Base-by-base conservation (phyloP, 352 stramenopile species). In the Globisporangium parvum region DNA sequence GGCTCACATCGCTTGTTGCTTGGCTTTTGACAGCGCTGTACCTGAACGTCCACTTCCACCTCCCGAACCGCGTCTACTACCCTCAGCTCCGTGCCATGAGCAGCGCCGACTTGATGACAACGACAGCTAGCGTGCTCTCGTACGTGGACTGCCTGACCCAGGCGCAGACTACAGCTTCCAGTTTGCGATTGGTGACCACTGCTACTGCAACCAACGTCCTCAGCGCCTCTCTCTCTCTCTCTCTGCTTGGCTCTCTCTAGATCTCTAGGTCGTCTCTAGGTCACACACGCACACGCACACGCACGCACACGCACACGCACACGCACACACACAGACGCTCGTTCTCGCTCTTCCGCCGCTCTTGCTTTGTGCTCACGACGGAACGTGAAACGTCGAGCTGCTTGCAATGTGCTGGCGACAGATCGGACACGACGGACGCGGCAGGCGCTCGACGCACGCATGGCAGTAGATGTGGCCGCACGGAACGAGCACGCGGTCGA, bases 391-490 rank as follows among this genome's bases (percentile, higher is more conserved):
- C 5, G 60, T 54, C 12, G 80, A 88, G 47, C 70, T 86, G 28
- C 67, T 72, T 23, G 58, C 46, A 52, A 93, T 88, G 58, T 65
- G 53, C 47, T 88, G 64, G 33, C 83, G 75, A 40, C 83, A 91
- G 40, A 91, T 75, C 26, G 83, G 83, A 44, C 83, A 93, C 57
- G 77, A 80, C 3, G 65, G 73, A 11, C 71, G 75, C 17, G 75
- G 80, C 20, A 93, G 61, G 10, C 72, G 79, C 41, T 73, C 57
- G 20, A 91, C 67, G 51, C 85, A 94, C n/a, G 51, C 57, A 14
- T 65, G 60, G 62, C 82, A 94, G 62, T 92, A 91, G 39, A 91
- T 89, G 67, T 94, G 82, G 31, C 82, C 85, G 37, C 85, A 93
- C 24, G 85, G 82, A 31, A 92, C 82, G 23, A 94, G 66, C 59